Evolutionary conservation across 345 rosid genomes (phyloP).

Genomic region (Zanthoxylum bungeanum): DNA sequence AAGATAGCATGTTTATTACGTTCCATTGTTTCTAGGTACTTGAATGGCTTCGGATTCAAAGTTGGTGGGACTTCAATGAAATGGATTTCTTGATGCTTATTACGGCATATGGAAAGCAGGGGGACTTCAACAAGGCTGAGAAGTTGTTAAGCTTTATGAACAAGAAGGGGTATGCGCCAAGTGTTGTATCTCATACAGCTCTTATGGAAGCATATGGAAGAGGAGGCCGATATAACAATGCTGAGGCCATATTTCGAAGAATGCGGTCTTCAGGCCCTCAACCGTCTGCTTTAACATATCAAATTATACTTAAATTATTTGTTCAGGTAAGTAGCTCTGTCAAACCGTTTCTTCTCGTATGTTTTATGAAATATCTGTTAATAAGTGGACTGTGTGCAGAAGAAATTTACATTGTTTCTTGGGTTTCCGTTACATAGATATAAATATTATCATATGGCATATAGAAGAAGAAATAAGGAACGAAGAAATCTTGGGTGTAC

Average conservation of each 20-base stretch:
- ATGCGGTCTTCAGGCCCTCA: slow-evolving; percentile 91
- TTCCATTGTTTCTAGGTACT: slow-evolving; percentile 54
- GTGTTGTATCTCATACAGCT: slow-evolving; percentile 81
- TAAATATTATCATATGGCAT: not conserved
- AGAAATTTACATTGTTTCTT: not conserved
- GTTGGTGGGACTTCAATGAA: slow-evolving; percentile 91
- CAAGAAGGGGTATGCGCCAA: slow-evolving; percentile 67
- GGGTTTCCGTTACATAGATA: not conserved
- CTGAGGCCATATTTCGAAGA: slow-evolving; percentile 90
- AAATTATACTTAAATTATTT: slow-evolving; percentile 76
- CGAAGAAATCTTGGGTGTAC: not conserved
- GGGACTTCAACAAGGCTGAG: slow-evolving; percentile 81
- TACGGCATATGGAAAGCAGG: slow-evolving; percentile 86
- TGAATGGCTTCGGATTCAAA: slow-evolving; percentile 84
- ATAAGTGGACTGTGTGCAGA: not conserved
- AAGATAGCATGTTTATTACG: not conserved
- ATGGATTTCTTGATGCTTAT: slow-evolving; percentile 87
- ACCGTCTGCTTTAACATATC: slow-evolving; percentile 93
- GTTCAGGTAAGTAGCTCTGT: slow-evolving; percentile 52
- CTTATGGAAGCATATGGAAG: slow-evolving; percentile 95
- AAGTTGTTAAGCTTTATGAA: slow-evolving; percentile 61
- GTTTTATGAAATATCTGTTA: not conserved
- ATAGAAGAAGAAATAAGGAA: not conserved
- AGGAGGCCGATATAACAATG: slow-evolving; percentile 79
- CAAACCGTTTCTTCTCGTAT: not conserved